Evolutionary conservation across 352 stramenopile species (phyloP).

Genomic region (Elongisporangium senticosum): DNA sequence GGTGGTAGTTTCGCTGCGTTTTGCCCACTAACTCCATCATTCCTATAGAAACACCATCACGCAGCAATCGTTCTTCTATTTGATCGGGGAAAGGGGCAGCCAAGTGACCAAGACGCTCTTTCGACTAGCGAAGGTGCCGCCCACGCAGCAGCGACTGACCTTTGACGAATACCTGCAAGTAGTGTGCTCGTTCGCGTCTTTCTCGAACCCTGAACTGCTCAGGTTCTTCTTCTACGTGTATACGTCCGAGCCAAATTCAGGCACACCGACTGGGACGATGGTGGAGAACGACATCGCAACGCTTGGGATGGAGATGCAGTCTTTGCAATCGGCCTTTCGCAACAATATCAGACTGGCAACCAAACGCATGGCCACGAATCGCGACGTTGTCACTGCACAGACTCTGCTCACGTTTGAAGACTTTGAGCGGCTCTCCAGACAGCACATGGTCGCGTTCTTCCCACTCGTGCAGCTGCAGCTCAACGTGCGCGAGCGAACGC

Average conservation of each 20-base stretch:
- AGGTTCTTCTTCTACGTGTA: slow-evolving; percentile 60
- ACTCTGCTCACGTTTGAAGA: slow-evolving; percentile 36
- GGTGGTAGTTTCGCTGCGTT: not conserved
- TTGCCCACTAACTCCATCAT: not conserved
- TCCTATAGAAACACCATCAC: slow-evolving; percentile 27
- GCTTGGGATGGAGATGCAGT: slow-evolving; percentile 34
- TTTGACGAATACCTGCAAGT: slow-evolving; percentile 53
- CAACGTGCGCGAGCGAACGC: slow-evolving; percentile 22
- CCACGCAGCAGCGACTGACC: slow-evolving; percentile 20
- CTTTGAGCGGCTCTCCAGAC: slow-evolving; percentile 42
- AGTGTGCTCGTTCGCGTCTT: slow-evolving; percentile 43
- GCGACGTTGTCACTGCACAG: slow-evolving; percentile 13
- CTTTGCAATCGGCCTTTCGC: slow-evolving; percentile 29
- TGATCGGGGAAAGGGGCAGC: slow-evolving; percentile 45
- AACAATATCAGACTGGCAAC: slow-evolving; percentile 44
- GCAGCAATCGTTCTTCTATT: slow-evolving; percentile 40
- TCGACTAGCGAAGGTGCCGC: slow-evolving; percentile 19
- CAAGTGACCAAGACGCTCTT: slow-evolving; percentile 39
- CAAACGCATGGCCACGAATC: slow-evolving; percentile 23
- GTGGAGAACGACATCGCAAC: slow-evolving; percentile 28
- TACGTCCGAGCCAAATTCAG: slow-evolving; percentile 15
- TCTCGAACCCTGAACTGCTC: slow-evolving; percentile 38
- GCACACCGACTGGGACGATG: slow-evolving; percentile 11
- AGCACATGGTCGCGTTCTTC: slow-evolving; percentile 46
- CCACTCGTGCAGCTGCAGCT: slow-evolving; percentile 47